Evolutionary conservation across 495 filamentous ascomycete species (phyloP).

Genomic region (Penicillium cinerascens): DNA sequence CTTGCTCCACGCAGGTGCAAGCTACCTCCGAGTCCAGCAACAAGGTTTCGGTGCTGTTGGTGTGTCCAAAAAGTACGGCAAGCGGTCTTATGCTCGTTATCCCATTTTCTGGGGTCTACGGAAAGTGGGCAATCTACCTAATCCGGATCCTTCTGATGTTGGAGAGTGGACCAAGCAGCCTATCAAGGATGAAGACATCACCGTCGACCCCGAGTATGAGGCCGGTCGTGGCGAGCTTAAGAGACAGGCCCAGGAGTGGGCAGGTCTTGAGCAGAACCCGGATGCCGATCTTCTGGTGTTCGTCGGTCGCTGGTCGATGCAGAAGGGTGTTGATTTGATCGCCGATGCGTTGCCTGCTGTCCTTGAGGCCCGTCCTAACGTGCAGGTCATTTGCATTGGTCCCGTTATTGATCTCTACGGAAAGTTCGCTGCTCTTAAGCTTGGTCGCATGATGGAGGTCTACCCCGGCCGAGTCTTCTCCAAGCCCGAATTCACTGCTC

Average conservation of each 20-base stretch:
- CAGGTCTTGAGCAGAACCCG: conserved; percentile 63
- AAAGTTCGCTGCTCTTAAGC: conserved; percentile 73
- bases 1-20: conserved; percentile 67
- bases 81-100: conserved; percentile 69
- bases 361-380: conserved; percentile 61
- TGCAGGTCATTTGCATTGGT: conserved; percentile 67
- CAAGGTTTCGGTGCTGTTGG: conserved; percentile 72
- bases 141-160: conserved; percentile 73
- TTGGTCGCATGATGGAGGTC: conserved; percentile 65
- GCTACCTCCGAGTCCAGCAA: conserved; percentile 71
- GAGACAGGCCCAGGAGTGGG: conserved; percentile 74
- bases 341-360: conserved; percentile 74
- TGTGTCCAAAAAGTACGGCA: conserved; percentile 71
- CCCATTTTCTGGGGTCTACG: conserved; percentile 75
- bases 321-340: conserved; percentile 76
- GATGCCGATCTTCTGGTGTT: conserved; percentile 74
- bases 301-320: conserved; percentile 75
- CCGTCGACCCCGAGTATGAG: conserved; percentile 58
- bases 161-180: conserved; percentile 61
- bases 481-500: conserved; percentile 72
- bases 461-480: conserved; percentile 74
- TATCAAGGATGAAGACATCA: conserved; percentile 47
- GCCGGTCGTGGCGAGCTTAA: conserved; percentile 56
- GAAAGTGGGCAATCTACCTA: conserved; percentile 67
- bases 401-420: conserved; percentile 78